Conservation (phyloP, 495 filamentous ascomycete species). For the Aspergillus conjunctus region DNA sequence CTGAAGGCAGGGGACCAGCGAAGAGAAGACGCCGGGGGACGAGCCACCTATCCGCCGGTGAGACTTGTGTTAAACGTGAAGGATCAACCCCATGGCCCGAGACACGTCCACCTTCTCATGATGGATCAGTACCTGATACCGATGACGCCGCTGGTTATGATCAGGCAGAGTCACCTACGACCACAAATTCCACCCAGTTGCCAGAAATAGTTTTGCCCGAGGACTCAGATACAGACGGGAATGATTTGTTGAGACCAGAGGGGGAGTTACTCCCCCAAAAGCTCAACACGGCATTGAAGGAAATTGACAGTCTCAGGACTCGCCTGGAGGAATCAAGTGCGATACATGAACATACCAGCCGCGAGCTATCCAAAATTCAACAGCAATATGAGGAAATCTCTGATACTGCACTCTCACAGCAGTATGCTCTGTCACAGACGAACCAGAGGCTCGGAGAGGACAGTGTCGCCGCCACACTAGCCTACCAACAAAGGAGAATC, state of each 20-base stretch:
- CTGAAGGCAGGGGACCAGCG: neutral
- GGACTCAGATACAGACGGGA: neutral
- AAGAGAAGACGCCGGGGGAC: neutral
- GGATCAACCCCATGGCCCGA: neutral
- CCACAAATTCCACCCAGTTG: neutral
- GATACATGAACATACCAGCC: neutral
- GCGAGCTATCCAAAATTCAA: neutral
- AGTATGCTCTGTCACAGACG: neutral
- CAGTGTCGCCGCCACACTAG: neutral
- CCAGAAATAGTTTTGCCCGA: neutral
- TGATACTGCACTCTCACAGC: neutral
- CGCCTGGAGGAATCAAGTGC: neutral
- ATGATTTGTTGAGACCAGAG: neutral
- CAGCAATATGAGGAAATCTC: neutral
- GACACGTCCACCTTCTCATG: neutral
- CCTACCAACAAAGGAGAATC: neutral
- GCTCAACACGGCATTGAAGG: neutral
- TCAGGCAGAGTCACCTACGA: neutral
- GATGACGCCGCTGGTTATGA: neutral
- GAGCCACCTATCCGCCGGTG: neutral
- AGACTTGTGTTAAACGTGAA: neutral
- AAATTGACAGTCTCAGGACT: neutral
- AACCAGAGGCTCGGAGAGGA: neutral
- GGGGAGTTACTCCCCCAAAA: neutral
- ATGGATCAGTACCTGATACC: neutral